Percentiles rank a stretch among this genome's conserved stretches.
Conservation (phyloP, 2,329 filamentous ascomycete genomes). For the Amphichorda felina region DNA sequence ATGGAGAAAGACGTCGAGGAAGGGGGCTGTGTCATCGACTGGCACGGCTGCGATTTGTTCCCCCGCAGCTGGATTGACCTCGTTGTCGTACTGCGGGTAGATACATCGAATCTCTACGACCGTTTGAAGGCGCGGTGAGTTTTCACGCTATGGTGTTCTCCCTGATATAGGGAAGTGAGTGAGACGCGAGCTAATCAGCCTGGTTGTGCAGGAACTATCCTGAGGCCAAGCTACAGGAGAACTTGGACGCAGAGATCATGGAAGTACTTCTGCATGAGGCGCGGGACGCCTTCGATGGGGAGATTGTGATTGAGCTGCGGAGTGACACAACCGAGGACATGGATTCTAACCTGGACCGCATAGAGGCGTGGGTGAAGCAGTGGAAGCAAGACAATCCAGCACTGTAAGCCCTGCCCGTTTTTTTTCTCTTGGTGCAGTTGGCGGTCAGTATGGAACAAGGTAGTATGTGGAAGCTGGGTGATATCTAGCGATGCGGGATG, state of each 20-base stretch:
- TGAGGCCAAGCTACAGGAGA: conserved; percentile 85
- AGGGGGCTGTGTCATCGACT: conserved; percentile 87
- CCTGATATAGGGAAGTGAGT: too few species aligned
- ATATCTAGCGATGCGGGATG: too few species aligned
- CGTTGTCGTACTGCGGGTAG: conserved; percentile 78
- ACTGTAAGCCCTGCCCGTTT: too few species aligned
- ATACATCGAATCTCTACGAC: conserved; percentile 75
- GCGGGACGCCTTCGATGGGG: conserved; percentile 70
- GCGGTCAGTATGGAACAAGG: too few species aligned
- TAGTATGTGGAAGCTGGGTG: too few species aligned
- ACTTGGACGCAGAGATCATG: conserved; percentile 96
- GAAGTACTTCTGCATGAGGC: conserved; percentile 88
- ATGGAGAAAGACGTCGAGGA: conserved; percentile 70
- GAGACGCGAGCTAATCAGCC: background rate
- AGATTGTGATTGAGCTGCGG: conserved; percentile 78
- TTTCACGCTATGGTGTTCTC: background rate
- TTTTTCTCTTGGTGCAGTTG: too few species aligned
- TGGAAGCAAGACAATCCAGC: conserved; percentile 60
- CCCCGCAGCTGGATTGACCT: conserved; percentile 90
- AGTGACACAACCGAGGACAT: conserved; percentile 79
- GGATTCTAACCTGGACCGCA: conserved; percentile 75
- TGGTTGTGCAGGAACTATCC: conserved; percentile 54
- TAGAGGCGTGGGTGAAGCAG: conserved; percentile 68
- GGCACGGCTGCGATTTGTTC: conserved; percentile 95
- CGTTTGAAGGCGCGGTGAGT: conserved; percentile 59